Base-by-base conservation (phyloP, 176 grass and related monocot species). In the Elymus sibiricus region DNA sequence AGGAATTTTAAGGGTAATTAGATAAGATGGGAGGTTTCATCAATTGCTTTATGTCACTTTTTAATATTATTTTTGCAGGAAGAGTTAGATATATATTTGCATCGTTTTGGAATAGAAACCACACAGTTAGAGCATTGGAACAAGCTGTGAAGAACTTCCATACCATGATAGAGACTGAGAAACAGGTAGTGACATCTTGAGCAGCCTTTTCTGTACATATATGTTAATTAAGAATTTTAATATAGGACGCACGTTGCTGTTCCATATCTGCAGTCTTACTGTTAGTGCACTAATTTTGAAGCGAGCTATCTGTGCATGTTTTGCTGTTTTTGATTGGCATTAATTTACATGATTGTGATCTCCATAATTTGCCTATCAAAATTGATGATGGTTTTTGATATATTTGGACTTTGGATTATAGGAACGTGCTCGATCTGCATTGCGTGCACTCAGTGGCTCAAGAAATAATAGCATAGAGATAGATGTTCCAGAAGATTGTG, bases 51-150 rank as follows among this genome's bases (percentile, higher is more conserved):
- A 68, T 77, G 21, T 55, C 70, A 84, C 76, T 11, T 71, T 76
- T 53, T 47, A 71, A 60, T 88, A 65, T 84, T 58, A 53, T 61
- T 76, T 90, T 51, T 81, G 40, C 82, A 95, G 93, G 93, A 79
- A 95, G 90, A 91, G 93, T 95, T 60, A 88, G 86, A 78, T 95
- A 93, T 79, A 95, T 89, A 77, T 95, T 95, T 89, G 93, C 93
- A 82, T 95, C 93, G 1, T 95, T 93, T 92, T 95, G 93, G 93
- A 93, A 95, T 40, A 93, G 93, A 89, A 95, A 95, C 75, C 88
- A 89, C 84, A 89, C 93, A 75, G 80, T 96, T 85, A 94, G 92
- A 90, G 87, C 87, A 86, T 74, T 99, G 69, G 90, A 96, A 79
- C 87, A 80, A 78, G 87, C 86, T 87, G 88, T 89, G 37, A 88